phyloP scores from a whole-genome alignment of 2,329 filamentous ascomycete genomes.

The Ceratocystiopsis sp. region DNA sequence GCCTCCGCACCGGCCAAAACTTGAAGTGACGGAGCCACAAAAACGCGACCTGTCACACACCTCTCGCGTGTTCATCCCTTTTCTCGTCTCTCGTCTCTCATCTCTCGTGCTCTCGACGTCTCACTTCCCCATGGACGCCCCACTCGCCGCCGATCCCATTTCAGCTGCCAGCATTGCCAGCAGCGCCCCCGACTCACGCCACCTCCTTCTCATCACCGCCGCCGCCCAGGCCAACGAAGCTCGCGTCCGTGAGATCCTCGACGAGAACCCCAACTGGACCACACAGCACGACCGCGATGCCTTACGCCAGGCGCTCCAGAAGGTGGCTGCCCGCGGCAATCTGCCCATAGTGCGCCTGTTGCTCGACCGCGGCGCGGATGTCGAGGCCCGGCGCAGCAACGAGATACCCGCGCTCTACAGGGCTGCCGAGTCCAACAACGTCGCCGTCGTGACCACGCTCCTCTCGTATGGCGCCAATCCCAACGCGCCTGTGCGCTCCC shows the following conservation, averaged over 20 bases:
- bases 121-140: neutral
- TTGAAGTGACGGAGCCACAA: no score
- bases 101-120: no score
- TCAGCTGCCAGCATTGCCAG: slow-evolving; percentile 17
- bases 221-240: slow-evolving; percentile 21
- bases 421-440: slow-evolving; percentile 21
- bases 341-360: slow-evolving; percentile 17
- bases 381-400: slow-evolving; percentile 17
- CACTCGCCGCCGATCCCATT: neutral
- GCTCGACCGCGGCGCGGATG: slow-evolving; percentile 21
- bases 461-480: slow-evolving; percentile 17
- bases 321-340: slow-evolving; percentile 19
- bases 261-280: slow-evolving; percentile 18
- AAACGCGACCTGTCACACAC: no score
- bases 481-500: slow-evolving; percentile 13
- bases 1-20: no score
- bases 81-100: neutral
- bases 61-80: no score
- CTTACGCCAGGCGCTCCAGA: slow-evolving; percentile 21
- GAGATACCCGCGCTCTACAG: slow-evolving; percentile 21
- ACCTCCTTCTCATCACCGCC: slow-evolving; percentile 20
- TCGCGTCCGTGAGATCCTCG: slow-evolving; percentile 19
- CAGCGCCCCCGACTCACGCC: slow-evolving; percentile 20
- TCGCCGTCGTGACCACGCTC: slow-evolving; percentile 17
- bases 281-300: slow-evolving; percentile 18